These are phyloP conservation scores for Trichoderma atrobrunneum DNA, from an alignment of 2,329 filamentous ascomycete genomes.

Conservation along the genomic window DNA sequence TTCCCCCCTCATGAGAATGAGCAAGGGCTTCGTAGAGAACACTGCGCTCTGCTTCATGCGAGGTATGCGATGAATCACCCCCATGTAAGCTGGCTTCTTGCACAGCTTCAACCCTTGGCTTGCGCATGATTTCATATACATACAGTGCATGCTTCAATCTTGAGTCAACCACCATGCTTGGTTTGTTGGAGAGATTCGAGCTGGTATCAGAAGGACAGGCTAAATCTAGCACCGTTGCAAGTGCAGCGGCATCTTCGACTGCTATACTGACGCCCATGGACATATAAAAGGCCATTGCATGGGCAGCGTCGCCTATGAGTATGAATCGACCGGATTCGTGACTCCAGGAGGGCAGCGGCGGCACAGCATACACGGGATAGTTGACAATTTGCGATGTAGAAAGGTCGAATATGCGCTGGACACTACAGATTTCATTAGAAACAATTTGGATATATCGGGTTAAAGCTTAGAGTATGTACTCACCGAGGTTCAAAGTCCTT, in stretches of 20 bases:
- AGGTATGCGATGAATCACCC: constrained; percentile 19
- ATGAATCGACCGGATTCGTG: constrained; percentile 20
- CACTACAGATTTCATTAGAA: background rate
- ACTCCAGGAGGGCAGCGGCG: constrained; percentile 20
- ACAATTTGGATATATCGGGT: background rate
- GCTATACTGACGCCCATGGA: constrained; percentile 25
- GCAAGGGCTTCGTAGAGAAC: constrained; percentile 19
- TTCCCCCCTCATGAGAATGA: background rate
- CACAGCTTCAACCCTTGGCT: constrained; percentile 18
- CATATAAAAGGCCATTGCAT: constrained; percentile 25
- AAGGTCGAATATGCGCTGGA: constrained; percentile 16
- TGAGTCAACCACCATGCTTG: background rate
- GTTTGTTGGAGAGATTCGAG: background rate
- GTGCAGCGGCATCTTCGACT: constrained; percentile 24
- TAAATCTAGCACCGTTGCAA: constrained; percentile 17
- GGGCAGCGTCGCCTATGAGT: constrained; percentile 23
- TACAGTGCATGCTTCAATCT: constrained; percentile 11
- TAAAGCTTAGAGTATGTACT: background rate
- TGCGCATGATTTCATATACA: constrained; percentile 18
- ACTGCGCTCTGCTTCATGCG: background rate
- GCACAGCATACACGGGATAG: constrained; percentile 22
- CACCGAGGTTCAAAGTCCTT: constrained; percentile 17
- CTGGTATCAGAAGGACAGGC: background rate
- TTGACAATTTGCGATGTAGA: constrained; percentile 21
- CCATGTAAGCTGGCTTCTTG: constrained; percentile 22